phyloP scores from a whole-genome alignment of 306 rosid genomes.

The Amphicarpaea edgeworthii region DNA sequence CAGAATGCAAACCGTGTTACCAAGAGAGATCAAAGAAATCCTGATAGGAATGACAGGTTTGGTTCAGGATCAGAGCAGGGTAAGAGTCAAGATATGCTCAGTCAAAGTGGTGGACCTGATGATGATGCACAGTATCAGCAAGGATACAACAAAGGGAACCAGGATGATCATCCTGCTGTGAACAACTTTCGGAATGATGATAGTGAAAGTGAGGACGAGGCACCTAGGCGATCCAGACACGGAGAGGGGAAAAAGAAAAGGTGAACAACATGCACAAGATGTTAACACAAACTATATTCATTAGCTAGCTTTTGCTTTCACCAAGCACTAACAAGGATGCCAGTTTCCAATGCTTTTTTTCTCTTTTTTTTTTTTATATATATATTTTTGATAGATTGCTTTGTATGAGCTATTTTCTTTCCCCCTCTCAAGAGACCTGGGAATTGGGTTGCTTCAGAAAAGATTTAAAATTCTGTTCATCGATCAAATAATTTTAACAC shows the following conservation, averaged over 20 bases:
- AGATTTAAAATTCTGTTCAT: conserved; percentile 21
- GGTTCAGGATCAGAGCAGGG: conserved; percentile 71
- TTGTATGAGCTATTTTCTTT: conserved; percentile 6
- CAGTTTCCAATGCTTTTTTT: conserved; percentile 38
- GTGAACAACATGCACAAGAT: conserved; percentile 72
- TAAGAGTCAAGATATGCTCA: conserved; percentile 72
- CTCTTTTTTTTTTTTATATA: too few species aligned
- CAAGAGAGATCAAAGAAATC: conserved; percentile 79
- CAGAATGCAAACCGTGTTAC: conserved; percentile 66
- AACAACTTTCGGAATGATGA: conserved; percentile 73
- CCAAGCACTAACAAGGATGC: conserved; percentile 50
- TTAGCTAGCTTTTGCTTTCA: conserved; percentile 51
- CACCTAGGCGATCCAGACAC: conserved; percentile 95
- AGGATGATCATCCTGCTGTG: conserved; percentile 65
- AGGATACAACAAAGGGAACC: conserved; percentile 65
- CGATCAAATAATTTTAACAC: conserved; percentile 29
- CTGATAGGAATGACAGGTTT: conserved; percentile 76
- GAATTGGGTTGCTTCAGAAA: conserved; percentile 30
- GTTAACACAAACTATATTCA: conserved; percentile 59
- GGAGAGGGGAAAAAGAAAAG: conserved; percentile 96
- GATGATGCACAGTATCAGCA: conserved; percentile 73
- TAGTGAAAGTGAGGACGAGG: conserved; percentile 96
- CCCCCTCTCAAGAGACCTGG: conserved; percentile 15
- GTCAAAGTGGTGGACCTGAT: conserved; percentile 73
- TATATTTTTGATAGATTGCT: conserved; percentile 30